These are phyloP conservation scores for Tolypocladium sp. DNA, from an alignment of 2,329 filamentous ascomycete species.

Conservation along the genomic window DNA sequence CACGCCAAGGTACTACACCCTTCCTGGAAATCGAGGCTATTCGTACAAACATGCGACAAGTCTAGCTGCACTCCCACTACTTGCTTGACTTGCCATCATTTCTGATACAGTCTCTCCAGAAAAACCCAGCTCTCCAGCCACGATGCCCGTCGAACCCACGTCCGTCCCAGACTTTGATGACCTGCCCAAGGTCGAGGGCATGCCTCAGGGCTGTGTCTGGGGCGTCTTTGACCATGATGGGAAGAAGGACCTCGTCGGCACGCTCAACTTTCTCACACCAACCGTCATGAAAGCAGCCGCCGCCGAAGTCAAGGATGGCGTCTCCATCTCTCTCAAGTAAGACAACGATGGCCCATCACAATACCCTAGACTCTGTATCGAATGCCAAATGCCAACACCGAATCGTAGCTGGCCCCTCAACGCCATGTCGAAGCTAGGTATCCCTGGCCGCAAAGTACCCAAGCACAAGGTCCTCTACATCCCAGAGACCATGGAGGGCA, in stretches of 20 bases:
- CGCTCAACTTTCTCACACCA: constrained; percentile 42
- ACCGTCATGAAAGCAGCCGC: constrained; percentile 20
- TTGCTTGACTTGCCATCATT: background rate
- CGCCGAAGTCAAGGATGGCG: constrained; percentile 21
- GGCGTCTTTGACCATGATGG: constrained; percentile 36
- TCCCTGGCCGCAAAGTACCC: constrained; percentile 23
- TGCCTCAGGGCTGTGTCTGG: constrained; percentile 42
- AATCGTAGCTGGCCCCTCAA: constrained; percentile 31
- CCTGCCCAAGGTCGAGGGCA: constrained; percentile 30
- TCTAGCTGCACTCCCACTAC: too few species aligned
- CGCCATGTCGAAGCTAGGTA: constrained; percentile 22
- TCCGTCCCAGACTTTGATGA: constrained; percentile 34
- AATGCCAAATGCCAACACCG: background rate
- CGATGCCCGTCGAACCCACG: constrained; percentile 1
- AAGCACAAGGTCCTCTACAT: constrained; percentile 28
- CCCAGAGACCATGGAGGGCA: constrained; percentile 5
- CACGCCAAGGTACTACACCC: background rate
- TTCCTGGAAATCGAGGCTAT: background rate
- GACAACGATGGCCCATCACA: background rate
- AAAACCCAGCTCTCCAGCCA: background rate
- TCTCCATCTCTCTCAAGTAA: constrained; percentile 45
- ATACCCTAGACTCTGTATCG: background rate
- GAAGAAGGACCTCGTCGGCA: constrained; percentile 39
- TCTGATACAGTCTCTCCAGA: background rate
- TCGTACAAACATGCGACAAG: too few species aligned